Evolutionary conservation across 176 grass and related monocot species (phyloP).

Genomic region (Alloteropsis semialata): DNA sequence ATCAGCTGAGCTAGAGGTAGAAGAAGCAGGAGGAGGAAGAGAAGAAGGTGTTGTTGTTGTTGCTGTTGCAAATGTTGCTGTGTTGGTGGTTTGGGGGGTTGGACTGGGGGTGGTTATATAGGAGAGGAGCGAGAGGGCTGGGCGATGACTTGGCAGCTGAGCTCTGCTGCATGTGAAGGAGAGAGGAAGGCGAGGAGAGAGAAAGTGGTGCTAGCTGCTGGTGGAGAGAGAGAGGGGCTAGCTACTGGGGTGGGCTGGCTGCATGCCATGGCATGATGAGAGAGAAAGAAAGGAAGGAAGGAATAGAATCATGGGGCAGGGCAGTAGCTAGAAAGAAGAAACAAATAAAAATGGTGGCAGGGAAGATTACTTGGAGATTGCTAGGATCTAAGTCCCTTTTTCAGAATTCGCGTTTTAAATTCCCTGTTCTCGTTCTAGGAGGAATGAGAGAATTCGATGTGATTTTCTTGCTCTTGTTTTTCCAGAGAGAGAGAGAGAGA

Average conservation of each 20-base stretch:
- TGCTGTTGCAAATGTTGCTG: neutral
- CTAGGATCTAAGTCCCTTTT: conserved; percentile 28
- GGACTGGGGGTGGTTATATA: conserved; percentile 52
- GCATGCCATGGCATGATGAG: neutral
- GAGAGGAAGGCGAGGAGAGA: neutral
- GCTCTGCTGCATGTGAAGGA: conserved; percentile 10
- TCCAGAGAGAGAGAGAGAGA: neutral
- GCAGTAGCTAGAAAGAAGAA: neutral
- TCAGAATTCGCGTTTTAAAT: neutral
- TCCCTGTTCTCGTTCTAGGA: neutral
- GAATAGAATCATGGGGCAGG: neutral
- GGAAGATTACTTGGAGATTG: conserved; percentile 16
- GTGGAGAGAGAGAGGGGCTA: neutral
- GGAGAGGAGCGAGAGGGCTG: neutral
- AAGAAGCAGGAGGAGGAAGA: neutral
- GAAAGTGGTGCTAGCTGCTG: neutral
- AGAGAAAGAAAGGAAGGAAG: neutral
- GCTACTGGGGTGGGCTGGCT: too few species aligned
- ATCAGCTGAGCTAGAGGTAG: neutral
- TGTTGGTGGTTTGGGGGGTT: conserved; percentile 39
- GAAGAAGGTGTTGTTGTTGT: too few species aligned
- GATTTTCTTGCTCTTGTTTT: neutral
- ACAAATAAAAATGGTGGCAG: neutral
- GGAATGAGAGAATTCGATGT: neutral
- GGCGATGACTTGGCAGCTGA: neutral